Percentiles rank a stretch among this genome's conserved stretches.
phyloP scores from a whole-genome alignment of 805 yeast genomes.

The Starmerella bacillaris region DNA sequence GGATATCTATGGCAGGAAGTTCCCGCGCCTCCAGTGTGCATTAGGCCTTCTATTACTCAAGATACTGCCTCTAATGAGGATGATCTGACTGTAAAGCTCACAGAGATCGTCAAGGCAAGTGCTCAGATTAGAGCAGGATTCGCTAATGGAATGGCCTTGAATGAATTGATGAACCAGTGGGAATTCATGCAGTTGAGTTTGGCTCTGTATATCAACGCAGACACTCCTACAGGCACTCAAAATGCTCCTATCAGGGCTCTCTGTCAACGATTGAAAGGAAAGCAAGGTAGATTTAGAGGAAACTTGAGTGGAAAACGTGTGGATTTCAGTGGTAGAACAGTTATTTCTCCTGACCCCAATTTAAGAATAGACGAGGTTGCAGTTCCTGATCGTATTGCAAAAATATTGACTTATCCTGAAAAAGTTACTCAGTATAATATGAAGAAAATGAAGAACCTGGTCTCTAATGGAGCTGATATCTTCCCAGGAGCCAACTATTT shows the following conservation, averaged over 20 bases:
- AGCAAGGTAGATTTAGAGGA: constrained; percentile 97
- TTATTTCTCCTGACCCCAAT: constrained; percentile 96
- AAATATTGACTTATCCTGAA: constrained; percentile 90
- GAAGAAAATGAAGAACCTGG: constrained; percentile 52
- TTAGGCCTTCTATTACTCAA: constrained; percentile 93
- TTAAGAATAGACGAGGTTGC: constrained; percentile 91
- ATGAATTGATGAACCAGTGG: constrained; percentile 97
- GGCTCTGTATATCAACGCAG: constrained; percentile 95
- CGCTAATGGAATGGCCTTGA: constrained; percentile 83
- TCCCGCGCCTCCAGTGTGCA: constrained; percentile 98
- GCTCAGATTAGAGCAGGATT: constrained; percentile 85
- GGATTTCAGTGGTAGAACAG: constrained; percentile 95
- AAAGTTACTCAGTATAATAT: constrained; percentile 76
- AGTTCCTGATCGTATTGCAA: constrained; percentile 93
- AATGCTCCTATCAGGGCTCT: constrained; percentile 80
- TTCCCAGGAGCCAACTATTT: constrained; percentile 97
- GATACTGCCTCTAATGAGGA: constrained; percentile 89
- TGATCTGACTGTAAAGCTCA: constrained; percentile 84
- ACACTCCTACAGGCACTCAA: constrained; percentile 49
- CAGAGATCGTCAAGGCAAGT: constrained; percentile 96
- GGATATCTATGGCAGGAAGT: constrained; percentile 91
- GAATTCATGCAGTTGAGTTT: constrained; percentile 87
- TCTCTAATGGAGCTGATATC: constrained; percentile 65
- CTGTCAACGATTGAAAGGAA: constrained; percentile 94
- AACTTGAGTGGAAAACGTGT: constrained; percentile 96